Percentiles rank a stretch among this genome's conserved stretches.
phyloP scores from a whole-genome alignment of 176 grass and related monocot genomes.

The Triticum aestivum region IWGSC_CS_RefSeq_v2.1 NC_057809.1:546580069-546580568 shows the following conservation, averaged over 20 bases:
- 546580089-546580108: no score
- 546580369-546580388: slow-evolving; percentile 47
- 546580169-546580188: no score
- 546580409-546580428: slow-evolving; percentile 50
- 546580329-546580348: neutral
- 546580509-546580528: slow-evolving; percentile 16
- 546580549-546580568: slow-evolving; percentile 23
- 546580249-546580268: neutral
- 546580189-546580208: no score
- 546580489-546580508: neutral
- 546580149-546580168: no score
- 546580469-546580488: neutral
- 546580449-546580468: slow-evolving; percentile 24
- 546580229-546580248: no score
- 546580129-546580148: no score
- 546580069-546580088: no score
- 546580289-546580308: slow-evolving; percentile 5
- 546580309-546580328: slow-evolving; percentile 6
- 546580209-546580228: no score
- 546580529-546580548: slow-evolving; percentile 48
- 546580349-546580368: neutral
- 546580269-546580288: neutral
- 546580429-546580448: slow-evolving; percentile 53
- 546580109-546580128: no score
- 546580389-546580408: slow-evolving; percentile 47